Evolutionary conservation across 768 basidiomycete genomes (phyloP).

Genomic region (Mrakia frigida): DNA sequence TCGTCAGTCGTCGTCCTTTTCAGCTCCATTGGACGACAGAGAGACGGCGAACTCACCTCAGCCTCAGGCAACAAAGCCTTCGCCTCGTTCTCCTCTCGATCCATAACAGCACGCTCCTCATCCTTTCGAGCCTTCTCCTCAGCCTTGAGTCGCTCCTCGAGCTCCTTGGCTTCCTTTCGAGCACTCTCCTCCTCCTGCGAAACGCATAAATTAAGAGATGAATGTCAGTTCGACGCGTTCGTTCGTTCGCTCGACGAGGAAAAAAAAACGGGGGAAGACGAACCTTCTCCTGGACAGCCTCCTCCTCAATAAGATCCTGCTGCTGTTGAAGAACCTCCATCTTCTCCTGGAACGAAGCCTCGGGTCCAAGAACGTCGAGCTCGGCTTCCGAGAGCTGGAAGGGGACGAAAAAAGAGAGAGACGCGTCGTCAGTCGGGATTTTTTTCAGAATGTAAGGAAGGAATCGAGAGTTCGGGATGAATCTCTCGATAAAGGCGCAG

Average conservation of each 20-base stretch:
- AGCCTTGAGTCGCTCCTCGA: conserved; percentile 57
- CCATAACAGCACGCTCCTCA: conserved; percentile 42
- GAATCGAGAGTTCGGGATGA: neutral
- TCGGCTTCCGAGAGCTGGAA: conserved; percentile 90
- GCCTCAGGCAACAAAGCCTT: conserved; percentile 68
- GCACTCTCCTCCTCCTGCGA: conserved; percentile 44
- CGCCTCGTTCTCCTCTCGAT: conserved; percentile 24
- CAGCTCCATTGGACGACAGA: neutral
- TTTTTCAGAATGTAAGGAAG: neutral
- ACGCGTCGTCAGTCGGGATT: neutral
- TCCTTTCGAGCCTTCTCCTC: conserved; percentile 62
- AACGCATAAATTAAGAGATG: neutral
- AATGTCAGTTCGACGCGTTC: neutral
- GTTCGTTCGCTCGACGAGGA: neutral
- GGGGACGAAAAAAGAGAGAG: conserved; percentile 1
- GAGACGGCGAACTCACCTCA: conserved; percentile 55
- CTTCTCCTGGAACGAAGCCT: conserved; percentile 89
- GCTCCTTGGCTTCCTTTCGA: conserved; percentile 61
- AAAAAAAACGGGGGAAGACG: conserved; percentile 13
- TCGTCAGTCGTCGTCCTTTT: neutral
- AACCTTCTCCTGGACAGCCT: conserved; percentile 89
- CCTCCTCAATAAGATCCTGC: conserved; percentile 98
- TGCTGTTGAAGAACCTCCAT: conserved; percentile 96
- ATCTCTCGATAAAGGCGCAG: neutral
- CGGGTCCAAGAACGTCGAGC: conserved; percentile 88